These are phyloP conservation scores for Eucalyptus virginea DNA, from an alignment of 345 rosid genomes.

Conservation along the genomic window DNA sequence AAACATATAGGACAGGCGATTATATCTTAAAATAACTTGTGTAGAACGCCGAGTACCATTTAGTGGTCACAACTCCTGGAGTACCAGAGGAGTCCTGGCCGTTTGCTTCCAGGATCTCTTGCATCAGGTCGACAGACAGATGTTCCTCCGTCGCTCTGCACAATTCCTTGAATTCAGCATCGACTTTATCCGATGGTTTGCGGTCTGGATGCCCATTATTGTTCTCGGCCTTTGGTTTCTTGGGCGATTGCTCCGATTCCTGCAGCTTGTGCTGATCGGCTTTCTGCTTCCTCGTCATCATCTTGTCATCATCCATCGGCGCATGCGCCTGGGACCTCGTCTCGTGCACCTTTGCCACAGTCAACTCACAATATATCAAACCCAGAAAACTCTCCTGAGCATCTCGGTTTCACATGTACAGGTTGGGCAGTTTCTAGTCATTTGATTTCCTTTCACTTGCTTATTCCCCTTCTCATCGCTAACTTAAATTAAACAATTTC, in stretches of 20 bases:
- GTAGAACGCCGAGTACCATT: conserved; percentile 12
- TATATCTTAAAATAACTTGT: neutral
- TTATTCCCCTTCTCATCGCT: neutral
- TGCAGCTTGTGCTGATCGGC: conserved; percentile 52
- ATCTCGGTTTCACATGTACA: neutral
- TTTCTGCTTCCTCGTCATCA: conserved; percentile 72
- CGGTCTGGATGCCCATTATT: conserved; percentile 5
- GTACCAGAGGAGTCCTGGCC: conserved; percentile 53
- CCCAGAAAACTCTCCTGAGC: neutral
- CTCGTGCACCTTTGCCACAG: conserved; percentile 39
- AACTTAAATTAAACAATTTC: neutral
- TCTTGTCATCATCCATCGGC: conserved; percentile 36
- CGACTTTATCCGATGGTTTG: conserved; percentile 5
- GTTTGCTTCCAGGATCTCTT: conserved; percentile 43
- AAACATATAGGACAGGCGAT: neutral
- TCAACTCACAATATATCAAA: neutral
- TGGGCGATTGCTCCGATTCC: conserved; percentile 47
- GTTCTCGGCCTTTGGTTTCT: conserved; percentile 43
- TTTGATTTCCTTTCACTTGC: neutral
- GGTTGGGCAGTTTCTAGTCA: neutral
- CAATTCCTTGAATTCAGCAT: conserved; percentile 40
- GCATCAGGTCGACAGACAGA: conserved; percentile 49
- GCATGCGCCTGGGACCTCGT: conserved; percentile 52
- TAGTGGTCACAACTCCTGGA: conserved; percentile 5
- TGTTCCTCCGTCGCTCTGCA: conserved; percentile 33